A percentile compares a stretch with the other conserved stretches of the same genome.
These are phyloP conservation scores for Arachis stenosperma DNA, from an alignment of 306 rosid species.

Conservation along the genomic window DNA sequence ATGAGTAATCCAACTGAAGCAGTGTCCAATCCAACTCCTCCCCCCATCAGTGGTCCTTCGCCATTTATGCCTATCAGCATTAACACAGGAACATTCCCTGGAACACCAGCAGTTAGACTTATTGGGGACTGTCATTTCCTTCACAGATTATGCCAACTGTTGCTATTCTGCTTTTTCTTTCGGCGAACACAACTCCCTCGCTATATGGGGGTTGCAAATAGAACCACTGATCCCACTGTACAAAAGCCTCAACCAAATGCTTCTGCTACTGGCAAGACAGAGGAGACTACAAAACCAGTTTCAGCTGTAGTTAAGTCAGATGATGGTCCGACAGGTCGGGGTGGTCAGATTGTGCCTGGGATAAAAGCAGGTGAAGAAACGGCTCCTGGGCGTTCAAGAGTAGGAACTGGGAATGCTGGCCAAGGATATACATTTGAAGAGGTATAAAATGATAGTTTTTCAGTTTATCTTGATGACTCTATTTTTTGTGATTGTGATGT, in stretches of 20 bases:
- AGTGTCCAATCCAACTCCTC: slow-evolving; percentile 79
- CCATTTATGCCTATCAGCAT: slow-evolving; percentile 96
- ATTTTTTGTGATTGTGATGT: background rate
- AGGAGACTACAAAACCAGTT: slow-evolving; percentile 72
- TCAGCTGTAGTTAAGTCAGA: slow-evolving; percentile 68
- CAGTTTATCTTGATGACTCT: slow-evolving; percentile 12
- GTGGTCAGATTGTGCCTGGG: slow-evolving; percentile 68
- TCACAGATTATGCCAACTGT: slow-evolving; percentile 92
- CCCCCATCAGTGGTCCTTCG: slow-evolving; percentile 90
- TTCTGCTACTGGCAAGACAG: slow-evolving; percentile 76
- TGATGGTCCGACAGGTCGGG: slow-evolving; percentile 70
- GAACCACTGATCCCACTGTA: slow-evolving; percentile 68
- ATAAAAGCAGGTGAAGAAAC: slow-evolving; percentile 84
- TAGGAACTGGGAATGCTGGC: slow-evolving; percentile 97
- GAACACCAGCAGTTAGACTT: slow-evolving; percentile 99
- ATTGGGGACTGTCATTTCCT: slow-evolving; percentile 99
- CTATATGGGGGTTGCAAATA: slow-evolving; percentile 64
- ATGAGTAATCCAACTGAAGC: slow-evolving; percentile 86
- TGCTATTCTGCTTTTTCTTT: slow-evolving; percentile 97
- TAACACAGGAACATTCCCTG: slow-evolving; percentile 98
- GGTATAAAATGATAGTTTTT: slow-evolving; percentile 49
- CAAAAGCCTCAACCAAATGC: slow-evolving; percentile 74
- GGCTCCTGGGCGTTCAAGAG: slow-evolving; percentile 71
- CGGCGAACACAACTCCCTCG: slow-evolving; percentile 88
- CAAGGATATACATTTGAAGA: slow-evolving; percentile 98